Evolutionary conservation across 2,329 filamentous ascomycete species (phyloP).

Genomic region (Epichloe coenophiala): DNA sequence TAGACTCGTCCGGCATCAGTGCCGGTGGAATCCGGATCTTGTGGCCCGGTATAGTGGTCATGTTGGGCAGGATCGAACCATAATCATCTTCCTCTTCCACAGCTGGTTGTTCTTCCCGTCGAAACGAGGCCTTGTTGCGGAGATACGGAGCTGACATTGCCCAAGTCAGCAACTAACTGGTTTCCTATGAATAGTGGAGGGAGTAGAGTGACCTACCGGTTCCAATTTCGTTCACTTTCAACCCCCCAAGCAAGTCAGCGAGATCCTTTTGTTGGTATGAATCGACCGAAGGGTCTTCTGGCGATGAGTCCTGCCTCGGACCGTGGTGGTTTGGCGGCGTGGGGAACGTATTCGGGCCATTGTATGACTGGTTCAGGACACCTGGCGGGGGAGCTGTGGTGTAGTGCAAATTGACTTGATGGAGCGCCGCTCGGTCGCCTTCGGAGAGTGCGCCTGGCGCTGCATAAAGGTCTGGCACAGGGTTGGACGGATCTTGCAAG

Average conservation of each 20-base stretch:
- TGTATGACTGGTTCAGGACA: conserved; percentile 38
- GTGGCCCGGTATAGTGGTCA: conserved; percentile 53
- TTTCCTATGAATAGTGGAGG: not conserved
- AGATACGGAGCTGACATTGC: conserved; percentile 62
- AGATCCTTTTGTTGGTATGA: conserved; percentile 58
- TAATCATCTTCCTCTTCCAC: conserved; percentile 61
- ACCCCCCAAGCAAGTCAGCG: conserved; percentile 67
- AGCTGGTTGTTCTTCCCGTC: conserved; percentile 45
- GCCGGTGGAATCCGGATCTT: conserved; percentile 83
- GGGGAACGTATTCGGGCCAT: conserved; percentile 36
- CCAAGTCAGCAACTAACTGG: not conserved
- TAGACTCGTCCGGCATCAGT: conserved; percentile 81
- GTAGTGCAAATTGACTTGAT: conserved; percentile 37
- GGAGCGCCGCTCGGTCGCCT: conserved; percentile 29
- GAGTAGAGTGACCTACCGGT: conserved; percentile 46
- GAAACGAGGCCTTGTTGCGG: conserved; percentile 43
- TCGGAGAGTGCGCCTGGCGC: conserved; percentile 36
- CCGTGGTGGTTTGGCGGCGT: conserved; percentile 31
- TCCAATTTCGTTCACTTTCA: conserved; percentile 78
- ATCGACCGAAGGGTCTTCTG: conserved; percentile 43
- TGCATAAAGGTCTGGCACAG: conserved; percentile 31
- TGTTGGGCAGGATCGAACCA: conserved; percentile 55
- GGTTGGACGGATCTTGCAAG: conserved; percentile 24
- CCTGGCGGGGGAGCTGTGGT: conserved; percentile 35
- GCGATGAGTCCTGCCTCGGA: conserved; percentile 22